Evolutionary conservation across 2,329 filamentous ascomycete species (phyloP), one percentile per base, ranked within the genome.

Genomic region (Penicillium glabrum): DNA sequence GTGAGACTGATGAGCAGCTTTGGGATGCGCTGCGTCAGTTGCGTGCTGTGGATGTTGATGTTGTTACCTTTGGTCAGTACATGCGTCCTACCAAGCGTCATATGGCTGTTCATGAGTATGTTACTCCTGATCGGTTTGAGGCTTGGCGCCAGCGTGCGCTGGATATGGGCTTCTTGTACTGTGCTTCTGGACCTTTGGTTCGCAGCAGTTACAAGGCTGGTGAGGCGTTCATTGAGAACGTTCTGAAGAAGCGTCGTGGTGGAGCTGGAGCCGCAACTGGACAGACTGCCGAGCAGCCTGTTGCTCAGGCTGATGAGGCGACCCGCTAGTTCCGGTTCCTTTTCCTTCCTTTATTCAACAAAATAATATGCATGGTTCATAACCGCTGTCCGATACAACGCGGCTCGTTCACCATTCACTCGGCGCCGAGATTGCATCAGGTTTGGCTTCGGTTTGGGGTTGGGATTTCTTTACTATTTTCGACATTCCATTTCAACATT

Each of bases 11-110:
- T 68, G 84, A 89, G 19, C 89, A 98, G 77, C 75, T 99, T 1
- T 89, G 86, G 84, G 85, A 90, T 61, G 86, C 93, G 0, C 77
- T 98, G 58, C 84, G 81, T 73, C 90, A 96, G 73, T 83, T 99
- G 13, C 85, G 95, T 56, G 87, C 87, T 63, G 84, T 86, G 56
- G 81, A 90, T 58, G 93, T 97, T 46, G 95, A 99, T 67, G 91
- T 99, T 13, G 92, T 99, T 56, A 99, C 95, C 0, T 99, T 99
- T 66, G 95, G 95, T n/a, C 95, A 99, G 80, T 99, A 99, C 80
- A 99, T 99, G 95, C 90, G 93, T 11, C 95, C 95, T 1, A 99
- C 95, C 5, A 99, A 98, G 82, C 86, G 93, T 45, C 95, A 99
- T 75, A 93, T 99, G 86, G 89, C 96, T 75, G 95, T 99, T 31